Evolutionary conservation across 1,139 yeast species (phyloP).

Genomic region (Suhomyces bolitotheri): DNA sequence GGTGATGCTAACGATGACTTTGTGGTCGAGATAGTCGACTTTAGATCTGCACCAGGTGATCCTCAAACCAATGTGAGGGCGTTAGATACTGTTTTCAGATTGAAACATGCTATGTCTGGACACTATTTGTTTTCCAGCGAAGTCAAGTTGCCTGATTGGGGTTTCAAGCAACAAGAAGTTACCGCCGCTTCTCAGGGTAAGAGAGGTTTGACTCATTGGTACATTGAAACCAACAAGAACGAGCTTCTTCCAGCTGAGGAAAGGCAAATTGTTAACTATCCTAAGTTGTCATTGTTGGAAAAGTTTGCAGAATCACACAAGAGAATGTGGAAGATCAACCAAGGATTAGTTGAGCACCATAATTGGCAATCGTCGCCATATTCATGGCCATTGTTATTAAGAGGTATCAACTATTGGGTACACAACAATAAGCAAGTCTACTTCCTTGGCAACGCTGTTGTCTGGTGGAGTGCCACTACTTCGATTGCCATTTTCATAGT

Average conservation of each 20-base stretch:
- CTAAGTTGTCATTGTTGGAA: conserved; percentile 59
- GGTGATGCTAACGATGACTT: conserved; percentile 98
- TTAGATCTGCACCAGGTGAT: conserved; percentile 53
- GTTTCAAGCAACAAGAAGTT: conserved; percentile 95
- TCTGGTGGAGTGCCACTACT: conserved; percentile 85
- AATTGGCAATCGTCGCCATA: conserved; percentile 84
- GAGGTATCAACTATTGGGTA: conserved; percentile 97
- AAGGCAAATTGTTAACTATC: conserved; percentile 55
- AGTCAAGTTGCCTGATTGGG: conserved; percentile 92
- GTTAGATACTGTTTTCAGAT: conserved; percentile 78
- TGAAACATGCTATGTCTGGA: conserved; percentile 88
- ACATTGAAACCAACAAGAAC: conserved; percentile 75
- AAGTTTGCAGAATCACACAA: conserved; percentile 78
- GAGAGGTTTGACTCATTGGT: conserved; percentile 77
- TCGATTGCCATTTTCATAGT: conserved; percentile 55
- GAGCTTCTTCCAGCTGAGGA: conserved; percentile 23
- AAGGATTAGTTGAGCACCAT: conserved; percentile 82
- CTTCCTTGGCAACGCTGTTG: conserved; percentile 83
- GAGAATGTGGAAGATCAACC: conserved; percentile 91
- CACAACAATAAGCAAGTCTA: conserved; percentile 76
- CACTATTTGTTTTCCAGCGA: conserved; percentile 85
- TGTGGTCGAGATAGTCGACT: conserved; percentile 78
- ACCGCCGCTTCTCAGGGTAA: conserved; percentile 85
- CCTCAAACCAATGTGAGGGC: conserved; percentile 72
- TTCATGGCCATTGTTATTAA: conserved; percentile 83